These are phyloP conservation scores for Nakazawaea sp. DNA, from an alignment of 805 yeast genomes.

Conservation along the genomic window DNA sequence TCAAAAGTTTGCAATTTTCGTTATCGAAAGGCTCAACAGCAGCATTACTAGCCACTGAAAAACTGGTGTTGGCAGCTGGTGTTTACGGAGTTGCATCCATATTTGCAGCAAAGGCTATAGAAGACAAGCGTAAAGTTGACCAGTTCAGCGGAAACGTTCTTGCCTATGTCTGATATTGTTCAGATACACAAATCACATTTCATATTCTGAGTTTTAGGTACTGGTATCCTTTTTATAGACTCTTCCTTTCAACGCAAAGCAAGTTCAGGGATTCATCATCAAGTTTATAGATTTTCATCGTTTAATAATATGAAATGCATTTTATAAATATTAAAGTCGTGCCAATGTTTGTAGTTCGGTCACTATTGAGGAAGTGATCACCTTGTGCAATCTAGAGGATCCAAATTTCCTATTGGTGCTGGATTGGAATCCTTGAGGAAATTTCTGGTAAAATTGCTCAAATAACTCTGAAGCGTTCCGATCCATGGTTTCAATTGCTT, in stretches of 20 bases:
- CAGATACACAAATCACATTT: no score
- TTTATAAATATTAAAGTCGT: no score
- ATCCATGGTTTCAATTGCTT: not conserved
- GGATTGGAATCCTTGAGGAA: slow-evolving; percentile 5
- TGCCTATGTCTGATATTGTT: slow-evolving; percentile 1
- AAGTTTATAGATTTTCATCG: no score
- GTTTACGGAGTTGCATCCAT: slow-evolving; percentile 3
- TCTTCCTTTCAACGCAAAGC: no score
- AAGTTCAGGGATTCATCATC: no score
- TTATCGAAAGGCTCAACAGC: not conserved
- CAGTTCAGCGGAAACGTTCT: slow-evolving; percentile 5
- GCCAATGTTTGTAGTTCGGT: slow-evolving; percentile 1
- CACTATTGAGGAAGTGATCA: not conserved
- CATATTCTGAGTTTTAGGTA: slow-evolving; percentile 5
- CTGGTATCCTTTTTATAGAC: slow-evolving; percentile 1
- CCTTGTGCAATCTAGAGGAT: slow-evolving; percentile 3
- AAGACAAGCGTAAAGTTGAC: not conserved
- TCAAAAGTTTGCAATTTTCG: not conserved
- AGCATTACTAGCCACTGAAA: slow-evolving; percentile 1
- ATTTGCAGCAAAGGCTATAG: slow-evolving; percentile 1
- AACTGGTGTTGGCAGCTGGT: slow-evolving; percentile 6
- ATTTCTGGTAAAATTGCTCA: slow-evolving; percentile 4
- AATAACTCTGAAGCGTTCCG: not conserved
- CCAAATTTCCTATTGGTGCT: not conserved
- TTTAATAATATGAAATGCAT: no score